Conservation (phyloP, 1,284 basidiomycete genomes). For the Cystobasidiaceae sp. region DNA sequence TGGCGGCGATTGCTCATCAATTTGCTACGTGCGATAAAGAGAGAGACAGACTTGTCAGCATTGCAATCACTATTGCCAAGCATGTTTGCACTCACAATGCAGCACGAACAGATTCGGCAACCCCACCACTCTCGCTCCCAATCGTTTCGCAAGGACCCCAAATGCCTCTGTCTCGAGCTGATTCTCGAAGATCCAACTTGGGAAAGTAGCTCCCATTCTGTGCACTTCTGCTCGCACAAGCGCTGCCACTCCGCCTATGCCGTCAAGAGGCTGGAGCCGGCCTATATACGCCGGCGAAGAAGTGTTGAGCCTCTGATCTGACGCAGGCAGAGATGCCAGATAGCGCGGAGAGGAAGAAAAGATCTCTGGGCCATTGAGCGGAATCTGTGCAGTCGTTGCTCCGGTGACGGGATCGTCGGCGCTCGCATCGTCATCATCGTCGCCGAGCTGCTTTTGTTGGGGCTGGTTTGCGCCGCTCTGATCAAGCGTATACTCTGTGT, state of each 20-base stretch:
- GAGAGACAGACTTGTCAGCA: too few species aligned
- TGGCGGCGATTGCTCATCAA: too few species aligned
- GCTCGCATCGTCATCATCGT: too few species aligned
- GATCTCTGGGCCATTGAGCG: too few species aligned
- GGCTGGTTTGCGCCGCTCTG: too few species aligned
- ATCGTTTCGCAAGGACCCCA: constrained; percentile 30
- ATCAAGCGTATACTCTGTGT: too few species aligned
- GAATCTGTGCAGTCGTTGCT: too few species aligned
- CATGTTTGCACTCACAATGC: constrained; percentile 20
- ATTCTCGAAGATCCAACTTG: constrained; percentile 33
- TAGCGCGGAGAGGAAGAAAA: constrained; percentile 23
- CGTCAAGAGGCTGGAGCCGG: constrained; percentile 5
- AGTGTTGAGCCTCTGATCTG: constrained; percentile 28
- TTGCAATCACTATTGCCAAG: neutral
- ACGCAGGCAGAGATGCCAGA: neutral
- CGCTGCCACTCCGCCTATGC: constrained; percentile 25
- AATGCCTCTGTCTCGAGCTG: constrained; percentile 38
- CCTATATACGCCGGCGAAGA: constrained; percentile 33
- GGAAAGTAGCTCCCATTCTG: constrained; percentile 33
- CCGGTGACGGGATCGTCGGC: too few species aligned
- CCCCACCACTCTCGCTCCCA: constrained; percentile 34
- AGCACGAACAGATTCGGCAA: constrained; percentile 34
- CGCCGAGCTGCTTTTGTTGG: too few species aligned
- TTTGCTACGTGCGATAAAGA: too few species aligned
- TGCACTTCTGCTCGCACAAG: constrained; percentile 29